A percentile compares a stretch with the other conserved stretches of the same genome.
phyloP scores from a whole-genome alignment of 2,329 filamentous ascomycete genomes.

The Fusarium sp. region DNA sequence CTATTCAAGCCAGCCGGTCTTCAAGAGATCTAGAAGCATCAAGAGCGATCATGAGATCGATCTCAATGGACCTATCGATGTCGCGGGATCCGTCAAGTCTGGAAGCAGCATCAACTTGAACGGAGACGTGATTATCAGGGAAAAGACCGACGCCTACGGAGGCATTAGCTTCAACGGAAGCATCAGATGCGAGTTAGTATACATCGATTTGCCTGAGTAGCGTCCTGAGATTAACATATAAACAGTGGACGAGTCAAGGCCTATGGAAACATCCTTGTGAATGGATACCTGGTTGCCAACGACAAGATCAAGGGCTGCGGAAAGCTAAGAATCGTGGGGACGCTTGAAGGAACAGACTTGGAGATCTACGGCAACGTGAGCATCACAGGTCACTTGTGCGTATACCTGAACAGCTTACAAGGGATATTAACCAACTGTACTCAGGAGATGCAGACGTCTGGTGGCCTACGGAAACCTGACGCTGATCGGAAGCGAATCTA shows the following conservation, averaged over 20 bases:
- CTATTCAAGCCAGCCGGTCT: constrained; percentile 33
- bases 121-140: constrained; percentile 56
- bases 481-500: constrained; percentile 56
- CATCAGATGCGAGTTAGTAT: constrained; percentile 54
- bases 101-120: constrained; percentile 56
- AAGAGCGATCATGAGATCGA: constrained; percentile 53
- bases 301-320: constrained; percentile 59
- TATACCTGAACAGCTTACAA: constrained; percentile 12
- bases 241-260: constrained; percentile 56
- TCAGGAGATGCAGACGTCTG: constrained; percentile 54
- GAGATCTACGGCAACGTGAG: constrained; percentile 59
- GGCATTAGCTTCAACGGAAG: constrained; percentile 54
- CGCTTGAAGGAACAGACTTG: constrained; percentile 53
- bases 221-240: neutral
- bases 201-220: neutral
- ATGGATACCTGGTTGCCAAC: constrained; percentile 51
- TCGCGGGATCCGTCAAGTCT: constrained; percentile 57
- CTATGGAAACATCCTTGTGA: constrained; percentile 56
- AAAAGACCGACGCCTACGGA: constrained; percentile 58
- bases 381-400: constrained; percentile 56
- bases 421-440: constrained; percentile 8
- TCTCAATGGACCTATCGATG: constrained; percentile 57
- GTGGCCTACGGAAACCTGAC: constrained; percentile 58
- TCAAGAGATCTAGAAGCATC: constrained; percentile 52
- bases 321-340: constrained; percentile 56